Base-by-base conservation (phyloP, 352 stramenopile genomes). In the Phytopythium sindhum region DNA sequence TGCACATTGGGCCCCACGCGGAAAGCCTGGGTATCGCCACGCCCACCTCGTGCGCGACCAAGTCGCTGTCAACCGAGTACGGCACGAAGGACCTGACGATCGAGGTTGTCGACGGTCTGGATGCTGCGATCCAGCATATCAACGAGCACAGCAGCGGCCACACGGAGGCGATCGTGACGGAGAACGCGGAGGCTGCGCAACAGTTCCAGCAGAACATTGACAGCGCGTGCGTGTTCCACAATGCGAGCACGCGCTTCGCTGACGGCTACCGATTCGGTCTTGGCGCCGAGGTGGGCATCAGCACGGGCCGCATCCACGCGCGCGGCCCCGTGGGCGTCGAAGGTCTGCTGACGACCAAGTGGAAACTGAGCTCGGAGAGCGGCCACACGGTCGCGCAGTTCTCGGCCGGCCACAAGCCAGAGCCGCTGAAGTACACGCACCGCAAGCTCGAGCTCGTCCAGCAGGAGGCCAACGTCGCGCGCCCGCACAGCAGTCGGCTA, bases 171-270 rank as follows among this genome's bases (percentile, higher is more conserved):
- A 99, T 99, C 68, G 88, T 99, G 23, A 99, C 95, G 37, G 91
- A 98, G 55, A 89, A 98, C 64, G 67, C 80, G 24, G 78, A 73
- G 15, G 86, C 75, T 5, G 97, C 93, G 4, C 64, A 78, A 51
- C 61, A 72, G 55, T 93, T 95, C 64, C 80, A 90, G 64, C 74
- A 88, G 58, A 78, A 86, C 65, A 86, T 99, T 15, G 96, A 99
- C 88, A 97, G 92, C 50, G 97, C 97, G 24, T 99, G 95, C 70
- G 97, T 99, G 26, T 99, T 99, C 82, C 95, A 99, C 81, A 99
- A 99, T 72, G 95, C 94, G 35, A 98, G 93, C 50, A 99, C 96
- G 55, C 88, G 93, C 21, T 95, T 95, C 65, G 93, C 96, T 24
- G 97, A 99, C 79, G 97, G 97, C 26, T 99, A 97, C 73, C 88